Evolutionary conservation across 73 alveolate genomes (phyloP).

Genomic region (Paramecium primaurelia): DNA sequence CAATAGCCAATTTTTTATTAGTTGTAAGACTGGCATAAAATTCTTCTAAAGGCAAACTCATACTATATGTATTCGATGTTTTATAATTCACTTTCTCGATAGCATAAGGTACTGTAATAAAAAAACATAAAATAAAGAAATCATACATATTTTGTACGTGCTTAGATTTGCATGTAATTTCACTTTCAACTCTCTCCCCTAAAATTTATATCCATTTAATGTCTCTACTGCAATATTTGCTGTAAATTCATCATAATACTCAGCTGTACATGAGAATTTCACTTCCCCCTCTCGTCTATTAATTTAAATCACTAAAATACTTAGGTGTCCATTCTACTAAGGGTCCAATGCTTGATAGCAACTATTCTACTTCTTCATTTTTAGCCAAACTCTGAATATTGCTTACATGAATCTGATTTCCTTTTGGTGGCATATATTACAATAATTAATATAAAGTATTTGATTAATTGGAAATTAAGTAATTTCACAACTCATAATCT

Average conservation of each 20-base stretch:
- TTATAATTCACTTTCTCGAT: conserved; percentile 33
- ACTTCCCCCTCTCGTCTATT: conserved; percentile 7
- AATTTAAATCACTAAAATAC: background rate
- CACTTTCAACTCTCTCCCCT: conserved; percentile 17
- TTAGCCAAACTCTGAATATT: conserved; percentile 13
- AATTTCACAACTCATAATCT: background rate
- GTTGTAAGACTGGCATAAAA: background rate
- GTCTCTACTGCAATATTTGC: background rate
- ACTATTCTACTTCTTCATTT: background rate
- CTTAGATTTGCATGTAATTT: conserved; percentile 8
- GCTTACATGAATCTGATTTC: conserved; percentile 4
- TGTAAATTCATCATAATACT: conserved; percentile 37
- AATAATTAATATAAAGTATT: background rate
- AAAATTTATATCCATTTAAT: conserved; percentile 6
- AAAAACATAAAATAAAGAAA: background rate
- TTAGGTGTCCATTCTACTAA: background rate
- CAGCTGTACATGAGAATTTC: conserved; percentile 19
- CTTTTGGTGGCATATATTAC: background rate
- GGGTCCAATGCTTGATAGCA: background rate
- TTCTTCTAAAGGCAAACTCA: background rate
- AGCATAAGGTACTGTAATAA: conserved; percentile 20
- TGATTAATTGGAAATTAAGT: background rate
- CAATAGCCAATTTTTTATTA: background rate
- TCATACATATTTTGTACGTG: conserved; percentile 4
- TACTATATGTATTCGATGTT: conserved; percentile 12